Percentiles rank a stretch among this genome's conserved stretches.
phyloP scores from a whole-genome alignment of 331 rosid species.

The Erythrophleum ivorense region DNA sequence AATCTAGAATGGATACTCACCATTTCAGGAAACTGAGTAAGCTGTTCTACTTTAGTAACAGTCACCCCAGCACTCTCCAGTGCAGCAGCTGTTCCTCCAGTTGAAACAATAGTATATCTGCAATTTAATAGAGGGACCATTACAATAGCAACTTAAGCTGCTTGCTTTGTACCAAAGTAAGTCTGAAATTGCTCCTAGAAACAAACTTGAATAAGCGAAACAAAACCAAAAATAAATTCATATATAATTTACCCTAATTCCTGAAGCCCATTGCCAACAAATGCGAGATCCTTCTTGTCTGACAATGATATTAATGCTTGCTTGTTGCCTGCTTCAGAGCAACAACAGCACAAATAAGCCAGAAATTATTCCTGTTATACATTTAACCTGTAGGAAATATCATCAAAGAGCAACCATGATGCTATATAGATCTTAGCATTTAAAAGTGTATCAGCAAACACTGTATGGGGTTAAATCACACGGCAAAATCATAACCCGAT shows the following conservation, averaged over 20 bases:
- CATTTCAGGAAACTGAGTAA: slow-evolving; percentile 93
- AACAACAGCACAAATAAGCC: slow-evolving; percentile 16
- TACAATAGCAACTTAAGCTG: slow-evolving; percentile 18
- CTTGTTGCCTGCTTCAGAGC: slow-evolving; percentile 60
- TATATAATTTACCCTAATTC: slow-evolving; percentile 71
- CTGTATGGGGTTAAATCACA: neutral
- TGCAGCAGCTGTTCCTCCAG: slow-evolving; percentile 94
- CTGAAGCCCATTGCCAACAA: slow-evolving; percentile 81
- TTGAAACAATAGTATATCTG: slow-evolving; percentile 88
- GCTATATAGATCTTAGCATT: neutral
- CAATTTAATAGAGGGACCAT: slow-evolving; percentile 28
- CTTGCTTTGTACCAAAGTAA: slow-evolving; percentile 6
- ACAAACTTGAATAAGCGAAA: neutral
- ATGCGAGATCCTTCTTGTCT: slow-evolving; percentile 78
- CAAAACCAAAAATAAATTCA: neutral
- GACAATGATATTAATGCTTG: slow-evolving; percentile 88
- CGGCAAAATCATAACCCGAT: slow-evolving; percentile 4
- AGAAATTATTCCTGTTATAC: neutral
- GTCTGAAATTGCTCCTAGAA: neutral
- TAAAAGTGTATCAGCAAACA: neutral
- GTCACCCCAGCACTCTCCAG: slow-evolving; percentile 80
- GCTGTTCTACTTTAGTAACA: slow-evolving; percentile 88
- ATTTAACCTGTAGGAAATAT: neutral
- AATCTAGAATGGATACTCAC: slow-evolving; percentile 44
- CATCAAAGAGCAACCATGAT: slow-evolving; percentile 6